A percentile compares a stretch with the other conserved stretches of the same genome.
Evolutionary conservation across 75 land plant species (phyloP).

Genomic region (Pseudotsuga menziesii): DNA sequence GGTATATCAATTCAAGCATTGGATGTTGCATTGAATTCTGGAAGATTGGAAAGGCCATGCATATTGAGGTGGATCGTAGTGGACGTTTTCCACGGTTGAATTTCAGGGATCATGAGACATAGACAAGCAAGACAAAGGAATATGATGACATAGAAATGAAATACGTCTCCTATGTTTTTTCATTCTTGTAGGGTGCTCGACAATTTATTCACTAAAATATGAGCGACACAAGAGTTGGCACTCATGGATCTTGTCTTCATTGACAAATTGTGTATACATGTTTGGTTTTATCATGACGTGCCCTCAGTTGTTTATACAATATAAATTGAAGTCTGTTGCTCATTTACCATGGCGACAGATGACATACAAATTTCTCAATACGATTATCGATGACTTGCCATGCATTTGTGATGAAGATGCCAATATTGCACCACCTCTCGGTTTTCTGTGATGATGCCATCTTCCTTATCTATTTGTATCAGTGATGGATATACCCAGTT

Average conservation of each 20-base stretch:
- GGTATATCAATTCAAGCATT: too few relatives aligned
- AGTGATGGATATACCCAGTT: conserved; percentile 95
- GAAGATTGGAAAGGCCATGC: too few relatives aligned
- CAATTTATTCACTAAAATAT: conserved; percentile 90
- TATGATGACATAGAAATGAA: conserved; percentile 99
- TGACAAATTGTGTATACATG: conserved; percentile 90
- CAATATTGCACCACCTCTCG: conserved; percentile 86
- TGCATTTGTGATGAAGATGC: conserved; percentile 99
- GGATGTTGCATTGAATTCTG: too few relatives aligned
- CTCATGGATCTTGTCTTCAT: conserved; percentile 95
- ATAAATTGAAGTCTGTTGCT: conserved; percentile 96
- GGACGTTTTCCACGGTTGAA: conserved; percentile 71
- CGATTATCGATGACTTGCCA: conserved; percentile 97
- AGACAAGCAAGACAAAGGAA: conserved; percentile 95
- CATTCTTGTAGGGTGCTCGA: conserved; percentile 69
- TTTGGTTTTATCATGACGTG: conserved; percentile 99
- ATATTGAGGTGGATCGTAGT: conserved; percentile 91
- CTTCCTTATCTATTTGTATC: conserved; percentile 89
- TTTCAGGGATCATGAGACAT: conserved; percentile 93
- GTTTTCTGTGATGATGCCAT: conserved; percentile 97
- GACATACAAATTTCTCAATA: conserved; percentile 99
- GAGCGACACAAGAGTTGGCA: conserved; percentile 99
- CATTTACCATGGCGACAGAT: conserved; percentile 99
- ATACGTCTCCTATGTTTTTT: conserved; percentile 85
- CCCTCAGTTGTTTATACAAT: conserved; percentile 96